Evolutionary conservation across 495 filamentous ascomycete genomes (phyloP).

Genomic region (Annulohypoxylon maeteangense): DNA sequence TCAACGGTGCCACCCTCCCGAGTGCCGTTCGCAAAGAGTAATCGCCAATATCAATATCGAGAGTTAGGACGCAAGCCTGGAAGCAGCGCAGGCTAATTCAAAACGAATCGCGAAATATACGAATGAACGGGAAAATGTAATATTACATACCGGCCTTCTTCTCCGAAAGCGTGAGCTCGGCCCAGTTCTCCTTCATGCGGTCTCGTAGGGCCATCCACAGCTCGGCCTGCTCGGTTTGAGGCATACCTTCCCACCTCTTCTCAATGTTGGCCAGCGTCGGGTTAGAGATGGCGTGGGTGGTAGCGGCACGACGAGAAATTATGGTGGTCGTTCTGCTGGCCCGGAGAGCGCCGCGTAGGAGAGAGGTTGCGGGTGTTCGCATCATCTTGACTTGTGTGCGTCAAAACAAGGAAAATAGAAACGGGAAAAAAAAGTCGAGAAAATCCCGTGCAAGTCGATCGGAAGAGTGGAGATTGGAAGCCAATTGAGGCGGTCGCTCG

Average conservation of each 20-base stretch:
- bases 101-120: background rate
- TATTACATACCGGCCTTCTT: constrained; percentile 94
- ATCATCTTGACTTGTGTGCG: constrained; percentile 48
- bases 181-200: constrained; percentile 97
- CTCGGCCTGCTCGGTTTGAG: constrained; percentile 97
- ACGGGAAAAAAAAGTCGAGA: constrained; percentile 22
- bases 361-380: constrained; percentile 51
- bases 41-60: constrained; percentile 11
- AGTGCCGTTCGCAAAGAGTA: background rate
- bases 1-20: constrained; percentile 10
- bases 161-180: constrained; percentile 91
- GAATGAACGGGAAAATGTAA: background rate
- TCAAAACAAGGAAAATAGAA: constrained; percentile 2
- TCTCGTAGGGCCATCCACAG: constrained; percentile 97
- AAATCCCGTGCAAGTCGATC: constrained; percentile 37
- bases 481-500: constrained; percentile 53
- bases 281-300: constrained; percentile 93
- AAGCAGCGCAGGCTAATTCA: background rate
- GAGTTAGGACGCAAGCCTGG: background rate
- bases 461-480: constrained; percentile 55
- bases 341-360: constrained; percentile 56
- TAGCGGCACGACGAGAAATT: constrained; percentile 70
- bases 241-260: constrained; percentile 98
- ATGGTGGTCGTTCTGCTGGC: constrained; percentile 52
- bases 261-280: constrained; percentile 97